phyloP scores from a whole-genome alignment of 192 early-diverging fungal genomes.

The Dimargaris cristalligena region DNA sequence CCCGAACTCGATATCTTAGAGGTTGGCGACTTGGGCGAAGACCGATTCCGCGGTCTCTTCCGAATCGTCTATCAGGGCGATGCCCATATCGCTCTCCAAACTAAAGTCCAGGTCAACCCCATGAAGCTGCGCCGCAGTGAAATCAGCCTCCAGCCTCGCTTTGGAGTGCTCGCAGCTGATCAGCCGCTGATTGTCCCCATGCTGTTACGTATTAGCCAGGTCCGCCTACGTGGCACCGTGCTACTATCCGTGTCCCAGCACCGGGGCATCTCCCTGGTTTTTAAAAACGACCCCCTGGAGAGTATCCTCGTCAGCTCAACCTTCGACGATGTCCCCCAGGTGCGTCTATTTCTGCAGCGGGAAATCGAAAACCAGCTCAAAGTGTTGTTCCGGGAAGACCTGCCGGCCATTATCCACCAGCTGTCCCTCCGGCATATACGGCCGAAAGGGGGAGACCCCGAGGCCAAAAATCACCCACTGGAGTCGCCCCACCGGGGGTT shows the following conservation, averaged over 20 bases:
- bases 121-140: conserved; percentile 31
- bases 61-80: conserved; percentile 87
- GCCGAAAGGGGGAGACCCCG: no score
- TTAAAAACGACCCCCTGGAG: conserved; percentile 94
- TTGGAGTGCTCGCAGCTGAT: conserved; percentile 71
- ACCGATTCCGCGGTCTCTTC: conserved; percentile 91
- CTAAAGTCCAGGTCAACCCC: conserved; percentile 74
- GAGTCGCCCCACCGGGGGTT: no score
- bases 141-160: conserved; percentile 40
- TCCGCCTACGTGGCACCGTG: conserved; percentile 79
- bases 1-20: conserved; percentile 97
- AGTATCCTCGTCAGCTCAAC: conserved; percentile 89
- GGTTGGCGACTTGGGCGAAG: conserved; percentile 86
- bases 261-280: conserved; percentile 88
- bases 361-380: conserved; percentile 82
- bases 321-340: conserved; percentile 82
- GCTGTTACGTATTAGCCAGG: conserved; percentile 75
- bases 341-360: conserved; percentile 70
- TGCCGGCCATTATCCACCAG: conserved; percentile 85
- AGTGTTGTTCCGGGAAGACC: conserved; percentile 82
- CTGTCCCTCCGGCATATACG: conserved; percentile 29
- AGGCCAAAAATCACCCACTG: neutral
- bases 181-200: conserved; percentile 92
- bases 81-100: conserved; percentile 78
- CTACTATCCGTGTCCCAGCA: conserved; percentile 86